These are phyloP conservation scores for Scutellaria galericulata DNA, from an alignment of 257 asterid species.

Conservation along the genomic window DNA sequence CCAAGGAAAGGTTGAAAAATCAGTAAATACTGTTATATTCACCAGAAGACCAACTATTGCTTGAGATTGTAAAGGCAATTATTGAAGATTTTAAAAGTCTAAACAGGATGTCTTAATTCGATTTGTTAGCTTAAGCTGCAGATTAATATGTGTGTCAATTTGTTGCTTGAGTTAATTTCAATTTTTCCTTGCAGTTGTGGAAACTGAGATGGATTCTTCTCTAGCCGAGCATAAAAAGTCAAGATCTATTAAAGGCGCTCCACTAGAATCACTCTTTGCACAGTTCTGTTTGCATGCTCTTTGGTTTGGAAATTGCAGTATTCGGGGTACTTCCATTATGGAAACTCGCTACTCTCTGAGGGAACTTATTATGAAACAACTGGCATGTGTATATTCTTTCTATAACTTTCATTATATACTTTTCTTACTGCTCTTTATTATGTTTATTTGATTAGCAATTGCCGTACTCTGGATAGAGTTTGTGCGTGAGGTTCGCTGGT, in stretches of 20 bases:
- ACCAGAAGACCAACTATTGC: constrained; percentile 28
- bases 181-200: constrained; percentile 48
- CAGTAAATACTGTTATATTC: constrained; percentile 7
- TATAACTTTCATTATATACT: constrained; percentile 14
- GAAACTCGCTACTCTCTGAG: constrained; percentile 18
- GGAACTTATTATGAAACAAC: constrained; percentile 29
- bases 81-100: constrained; percentile 9
- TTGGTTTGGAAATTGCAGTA: constrained; percentile 94
- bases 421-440: constrained; percentile 24
- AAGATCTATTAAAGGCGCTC: constrained; percentile 86
- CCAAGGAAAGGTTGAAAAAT: constrained; percentile 26
- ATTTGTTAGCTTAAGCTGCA: constrained; percentile 10
- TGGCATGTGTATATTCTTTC: constrained; percentile 1
- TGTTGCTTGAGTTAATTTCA: constrained; percentile 23
- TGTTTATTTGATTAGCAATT: constrained; percentile 60
- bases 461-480: constrained; percentile 96
- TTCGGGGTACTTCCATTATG: constrained; percentile 61
- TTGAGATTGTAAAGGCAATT: constrained; percentile 19
- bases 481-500: constrained; percentile 91
- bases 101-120: constrained; percentile 25
- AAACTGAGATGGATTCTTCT: constrained; percentile 40
- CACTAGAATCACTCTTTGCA: constrained; percentile 80
- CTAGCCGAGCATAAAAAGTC: constrained; percentile 67
- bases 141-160: constrained; percentile 24
- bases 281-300: constrained; percentile 93